Base-by-base conservation (phyloP, 2,329 filamentous ascomycete species). In the Anthostomella pinea region DNA sequence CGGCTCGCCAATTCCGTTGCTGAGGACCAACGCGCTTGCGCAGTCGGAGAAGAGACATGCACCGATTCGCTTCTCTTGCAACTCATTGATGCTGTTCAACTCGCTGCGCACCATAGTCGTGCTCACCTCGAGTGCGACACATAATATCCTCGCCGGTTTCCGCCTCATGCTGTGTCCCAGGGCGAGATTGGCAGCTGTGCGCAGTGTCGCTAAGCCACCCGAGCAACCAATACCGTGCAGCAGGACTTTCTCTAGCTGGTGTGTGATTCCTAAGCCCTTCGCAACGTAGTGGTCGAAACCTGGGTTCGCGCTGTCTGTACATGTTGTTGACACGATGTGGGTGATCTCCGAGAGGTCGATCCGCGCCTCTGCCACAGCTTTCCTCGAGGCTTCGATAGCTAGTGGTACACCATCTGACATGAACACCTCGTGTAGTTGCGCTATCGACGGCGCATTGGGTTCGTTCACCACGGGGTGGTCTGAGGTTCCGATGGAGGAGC, bases 41-140 rank as follows among this genome's bases (percentile, higher is more conserved):
- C 79, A 85, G 57, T 87, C 83, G 14, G 80, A 84, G 56, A 87
- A 87, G 3, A 87, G 61, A 10, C 75, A 76, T 1, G 78, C 68
- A 2, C 81, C 83, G 49, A 87, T 83, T 20, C 81, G 69, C 8
- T 79, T 75, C 41, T 82, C 69, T 48, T 83, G 74, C 11, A 67
- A 51, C 47, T 75, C 66, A 43, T 79, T 53, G 54, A 83, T 73
- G 55, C 74, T 79, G 44, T 84, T 73, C 30, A 87, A 62, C 57
- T 86, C 83, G 48, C 77, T 81, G 26, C 81, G 68, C 5, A 81
- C 74, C 52, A 84, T 62, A 2, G 73, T 70, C 11, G 76, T 81
- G 58, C 70, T 77, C 27, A 82, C 65, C 54, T 85, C 81, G 38
- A 82, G 71, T 3, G 82, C 79, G 20, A 85, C 64, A 3, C 83